Conservation (phyloP, 2,329 filamentous ascomycete genomes). For the Paecilomyces variotii region DNA sequence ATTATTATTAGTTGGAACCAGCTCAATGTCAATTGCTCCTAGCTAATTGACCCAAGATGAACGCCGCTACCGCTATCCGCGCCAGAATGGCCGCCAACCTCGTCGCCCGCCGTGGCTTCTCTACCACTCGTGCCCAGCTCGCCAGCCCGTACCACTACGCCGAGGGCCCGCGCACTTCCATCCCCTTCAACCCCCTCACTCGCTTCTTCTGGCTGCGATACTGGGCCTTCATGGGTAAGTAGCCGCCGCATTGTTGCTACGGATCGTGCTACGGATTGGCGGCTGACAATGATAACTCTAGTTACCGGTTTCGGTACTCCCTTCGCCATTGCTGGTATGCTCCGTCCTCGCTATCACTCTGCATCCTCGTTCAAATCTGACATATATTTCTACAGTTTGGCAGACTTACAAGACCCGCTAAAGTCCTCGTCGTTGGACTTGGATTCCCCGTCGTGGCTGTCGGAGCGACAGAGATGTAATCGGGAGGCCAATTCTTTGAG, state of each 20-base stretch:
- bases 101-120: conserved; percentile 87
- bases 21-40: conserved; percentile 30
- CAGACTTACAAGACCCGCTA: conserved; percentile 57
- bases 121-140: conserved; percentile 77
- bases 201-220: conserved; percentile 76
- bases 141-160: conserved; percentile 96
- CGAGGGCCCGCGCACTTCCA: conserved; percentile 87
- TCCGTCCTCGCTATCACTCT: conserved; percentile 1
- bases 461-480: conserved; percentile 5
- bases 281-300: conserved; percentile 36
- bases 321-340: conserved; percentile 58
- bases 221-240: conserved; percentile 69
- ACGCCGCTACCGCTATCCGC: conserved; percentile 60
- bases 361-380: conserved; percentile 15
- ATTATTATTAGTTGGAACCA: neutral
- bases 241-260: conserved; percentile 1
- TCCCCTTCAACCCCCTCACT: conserved; percentile 94
- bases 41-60: conserved; percentile 56
- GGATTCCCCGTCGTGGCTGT: conserved; percentile 12
- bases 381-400: conserved; percentile 46
- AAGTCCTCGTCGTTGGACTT: conserved; percentile 12
- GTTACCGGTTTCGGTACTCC: conserved; percentile 52
- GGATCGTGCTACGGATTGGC: neutral
- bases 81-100: conserved; percentile 55
- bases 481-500: conserved; percentile 10